Percentiles rank a stretch among this genome's conserved stretches.
Evolutionary conservation across 2,329 filamentous ascomycete species (phyloP).

Genomic region (Arthroderma uncinatum): DNA sequence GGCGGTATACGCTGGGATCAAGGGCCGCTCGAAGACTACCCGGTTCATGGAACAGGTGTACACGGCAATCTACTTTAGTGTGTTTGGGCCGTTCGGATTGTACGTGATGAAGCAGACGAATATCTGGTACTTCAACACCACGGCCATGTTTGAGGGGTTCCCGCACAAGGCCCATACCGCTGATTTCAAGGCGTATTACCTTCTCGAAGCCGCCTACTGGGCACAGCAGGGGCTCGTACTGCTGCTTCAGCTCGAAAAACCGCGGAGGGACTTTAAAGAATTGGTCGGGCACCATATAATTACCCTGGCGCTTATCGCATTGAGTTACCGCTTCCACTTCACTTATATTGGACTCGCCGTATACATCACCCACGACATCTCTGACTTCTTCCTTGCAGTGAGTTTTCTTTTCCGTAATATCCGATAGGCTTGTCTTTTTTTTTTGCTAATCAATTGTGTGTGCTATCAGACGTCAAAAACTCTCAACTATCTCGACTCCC

Average conservation of each 20-base stretch:
- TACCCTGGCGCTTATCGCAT: conserved; percentile 67
- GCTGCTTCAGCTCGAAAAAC: conserved; percentile 78
- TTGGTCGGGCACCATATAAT: conserved; percentile 86
- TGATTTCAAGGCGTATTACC: conserved; percentile 87
- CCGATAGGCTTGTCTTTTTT: not conserved
- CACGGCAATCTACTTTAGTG: conserved; percentile 77
- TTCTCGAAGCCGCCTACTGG: conserved; percentile 93
- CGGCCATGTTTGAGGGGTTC: conserved; percentile 79
- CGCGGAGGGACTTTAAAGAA: conserved; percentile 89
- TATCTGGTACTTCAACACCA: conserved; percentile 91
- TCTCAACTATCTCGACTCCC: conserved; percentile 77
- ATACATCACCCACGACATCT: conserved; percentile 89
- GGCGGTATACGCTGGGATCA: conserved; percentile 58
- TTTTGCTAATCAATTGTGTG: not conserved
- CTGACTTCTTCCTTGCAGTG: conserved; percentile 90
- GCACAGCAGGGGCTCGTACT: conserved; percentile 85
- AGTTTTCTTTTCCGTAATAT: conserved; percentile 25
- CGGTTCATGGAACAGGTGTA: conserved; percentile 97
- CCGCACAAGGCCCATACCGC: conserved; percentile 72
- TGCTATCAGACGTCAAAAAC: conserved; percentile 72
- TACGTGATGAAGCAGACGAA: conserved; percentile 87
- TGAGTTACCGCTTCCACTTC: conserved; percentile 94
- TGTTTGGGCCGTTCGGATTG: conserved; percentile 72
- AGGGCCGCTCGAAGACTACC: conserved; percentile 63
- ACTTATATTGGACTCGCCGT: conserved; percentile 89